Conservation (phyloP, 108 stramenopile genomes). For the Aurantiochytrium sp. region DNA sequence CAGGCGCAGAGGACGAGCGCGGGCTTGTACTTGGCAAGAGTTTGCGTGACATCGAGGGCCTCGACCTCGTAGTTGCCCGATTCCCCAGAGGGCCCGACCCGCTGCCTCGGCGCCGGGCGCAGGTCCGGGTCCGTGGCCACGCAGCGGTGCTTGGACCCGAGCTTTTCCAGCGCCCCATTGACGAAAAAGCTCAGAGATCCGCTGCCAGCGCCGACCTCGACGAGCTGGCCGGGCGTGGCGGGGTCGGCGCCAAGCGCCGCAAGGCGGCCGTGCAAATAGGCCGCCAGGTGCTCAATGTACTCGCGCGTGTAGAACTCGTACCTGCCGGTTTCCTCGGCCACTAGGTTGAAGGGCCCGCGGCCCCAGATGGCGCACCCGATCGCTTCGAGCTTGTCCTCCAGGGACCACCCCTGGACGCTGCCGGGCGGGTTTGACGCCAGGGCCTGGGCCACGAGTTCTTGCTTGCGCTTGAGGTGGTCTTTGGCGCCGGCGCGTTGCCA, state of each 20-base stretch:
- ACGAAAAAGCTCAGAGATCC: neutral
- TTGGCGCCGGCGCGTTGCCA: neutral
- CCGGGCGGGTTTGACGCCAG: neutral
- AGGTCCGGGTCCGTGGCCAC: neutral
- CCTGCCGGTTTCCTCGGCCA: neutral
- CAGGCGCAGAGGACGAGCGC: neutral
- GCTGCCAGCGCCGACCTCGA: constrained; percentile 18
- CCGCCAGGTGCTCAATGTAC: neutral
- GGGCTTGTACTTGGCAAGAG: neutral
- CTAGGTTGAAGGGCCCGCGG: neutral
- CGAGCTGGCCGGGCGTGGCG: neutral
- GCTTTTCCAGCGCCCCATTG: neutral
- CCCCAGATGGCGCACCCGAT: neutral
- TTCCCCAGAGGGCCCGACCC: neutral
- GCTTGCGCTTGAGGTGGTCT: neutral
- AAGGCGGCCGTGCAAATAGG: neutral
- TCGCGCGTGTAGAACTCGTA: constrained; percentile 23
- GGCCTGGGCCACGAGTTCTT: neutral
- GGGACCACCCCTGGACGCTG: neutral
- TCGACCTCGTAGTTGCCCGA: neutral
- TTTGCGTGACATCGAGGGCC: neutral
- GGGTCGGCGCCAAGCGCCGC: neutral
- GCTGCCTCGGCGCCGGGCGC: neutral
- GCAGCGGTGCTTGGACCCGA: neutral
- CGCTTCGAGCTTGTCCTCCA: neutral